A percentile compares a stretch with the other conserved stretches of the same genome.
phyloP scores from a whole-genome alignment of 1,284 basidiomycete species.

The Tausonia pullulans region DNA sequence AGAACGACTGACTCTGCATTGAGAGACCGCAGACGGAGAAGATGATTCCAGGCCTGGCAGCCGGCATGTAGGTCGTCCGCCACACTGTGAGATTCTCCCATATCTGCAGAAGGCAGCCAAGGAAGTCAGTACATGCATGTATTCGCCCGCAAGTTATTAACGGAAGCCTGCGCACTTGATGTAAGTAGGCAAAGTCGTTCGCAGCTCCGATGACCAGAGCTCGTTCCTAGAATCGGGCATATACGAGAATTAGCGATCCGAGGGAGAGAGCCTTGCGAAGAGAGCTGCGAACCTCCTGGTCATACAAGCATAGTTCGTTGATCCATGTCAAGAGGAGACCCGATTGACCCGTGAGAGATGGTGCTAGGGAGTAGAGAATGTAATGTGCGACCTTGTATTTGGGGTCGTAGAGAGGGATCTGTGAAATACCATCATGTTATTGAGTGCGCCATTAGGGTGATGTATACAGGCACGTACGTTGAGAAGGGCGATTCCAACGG shows the following conservation, averaged over 20 bases:
- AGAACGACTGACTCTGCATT: not conserved
- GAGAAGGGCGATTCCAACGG: no score
- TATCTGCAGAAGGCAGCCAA: not conserved
- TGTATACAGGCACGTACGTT: no score
- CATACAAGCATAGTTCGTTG: no score
- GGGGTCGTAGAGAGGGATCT: no score
- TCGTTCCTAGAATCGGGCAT: not conserved
- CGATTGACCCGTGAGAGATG: no score
- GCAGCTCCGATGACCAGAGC: not conserved
- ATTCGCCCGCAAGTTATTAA: not conserved
- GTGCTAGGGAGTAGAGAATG: no score
- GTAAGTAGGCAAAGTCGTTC: not conserved
- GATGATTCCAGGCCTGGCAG: not conserved
- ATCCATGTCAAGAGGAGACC: no score
- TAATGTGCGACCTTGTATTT: no score
- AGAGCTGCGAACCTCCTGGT: no score
- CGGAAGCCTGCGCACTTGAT: not conserved
- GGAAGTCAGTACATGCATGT: no score
- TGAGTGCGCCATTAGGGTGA: no score
- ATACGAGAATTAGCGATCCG: not conserved
- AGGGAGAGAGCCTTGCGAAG: constrained; percentile 4
- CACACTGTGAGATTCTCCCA: not conserved
- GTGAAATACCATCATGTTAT: no score
- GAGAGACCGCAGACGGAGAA: not conserved
- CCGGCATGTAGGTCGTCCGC: not conserved